Evolutionary conservation across 352 stramenopile species (phyloP).

Genomic region (Phytopythium litorale): DNA sequence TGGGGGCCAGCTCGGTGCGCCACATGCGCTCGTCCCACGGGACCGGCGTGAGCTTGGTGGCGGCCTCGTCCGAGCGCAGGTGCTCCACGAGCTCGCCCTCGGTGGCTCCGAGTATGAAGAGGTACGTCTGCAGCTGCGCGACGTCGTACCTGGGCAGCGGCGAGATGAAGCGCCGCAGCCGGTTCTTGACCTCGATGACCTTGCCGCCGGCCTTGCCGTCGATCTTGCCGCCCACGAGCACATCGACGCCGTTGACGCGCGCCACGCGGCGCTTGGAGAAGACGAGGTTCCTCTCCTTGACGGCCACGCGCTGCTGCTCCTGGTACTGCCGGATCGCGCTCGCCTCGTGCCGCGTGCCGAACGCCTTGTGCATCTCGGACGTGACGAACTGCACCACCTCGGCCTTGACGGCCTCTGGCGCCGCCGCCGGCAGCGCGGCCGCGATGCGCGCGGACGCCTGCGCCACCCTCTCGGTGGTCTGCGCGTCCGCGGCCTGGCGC

Average conservation of each 20-base stretch:
- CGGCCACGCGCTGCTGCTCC: slow-evolving; percentile 40
- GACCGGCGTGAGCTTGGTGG: slow-evolving; percentile 71
- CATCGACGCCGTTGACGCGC: slow-evolving; percentile 34
- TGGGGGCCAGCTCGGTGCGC: slow-evolving; percentile 59
- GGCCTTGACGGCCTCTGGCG: slow-evolving; percentile 41
- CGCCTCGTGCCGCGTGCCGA: slow-evolving; percentile 58
- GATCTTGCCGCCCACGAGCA: slow-evolving; percentile 82
- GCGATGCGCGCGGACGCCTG: slow-evolving; percentile 42
- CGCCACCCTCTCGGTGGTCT: slow-evolving; percentile 40
- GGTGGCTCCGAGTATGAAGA: slow-evolving; percentile 63
- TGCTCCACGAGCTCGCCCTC: slow-evolving; percentile 84
- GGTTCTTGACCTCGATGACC: slow-evolving; percentile 86
- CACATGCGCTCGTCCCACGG: slow-evolving; percentile 66
- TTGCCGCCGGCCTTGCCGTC: slow-evolving; percentile 71
- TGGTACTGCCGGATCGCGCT: slow-evolving; percentile 73
- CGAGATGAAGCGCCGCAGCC: slow-evolving; percentile 59
- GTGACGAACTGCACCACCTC: slow-evolving; percentile 73
- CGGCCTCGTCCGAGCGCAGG: slow-evolving; percentile 41
- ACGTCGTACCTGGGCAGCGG: slow-evolving; percentile 80
- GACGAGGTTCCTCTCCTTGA: slow-evolving; percentile 67
- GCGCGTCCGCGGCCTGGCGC: slow-evolving; percentile 37
- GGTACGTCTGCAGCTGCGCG: slow-evolving; percentile 80
- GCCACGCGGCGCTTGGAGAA: slow-evolving; percentile 75
- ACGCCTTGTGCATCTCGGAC: slow-evolving; percentile 79
- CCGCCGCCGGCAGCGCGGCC: slow-evolving; percentile 38